Evolutionary conservation across 768 basidiomycete genomes (phyloP).

Genomic region (Candolleomyces eurysporus): DNA sequence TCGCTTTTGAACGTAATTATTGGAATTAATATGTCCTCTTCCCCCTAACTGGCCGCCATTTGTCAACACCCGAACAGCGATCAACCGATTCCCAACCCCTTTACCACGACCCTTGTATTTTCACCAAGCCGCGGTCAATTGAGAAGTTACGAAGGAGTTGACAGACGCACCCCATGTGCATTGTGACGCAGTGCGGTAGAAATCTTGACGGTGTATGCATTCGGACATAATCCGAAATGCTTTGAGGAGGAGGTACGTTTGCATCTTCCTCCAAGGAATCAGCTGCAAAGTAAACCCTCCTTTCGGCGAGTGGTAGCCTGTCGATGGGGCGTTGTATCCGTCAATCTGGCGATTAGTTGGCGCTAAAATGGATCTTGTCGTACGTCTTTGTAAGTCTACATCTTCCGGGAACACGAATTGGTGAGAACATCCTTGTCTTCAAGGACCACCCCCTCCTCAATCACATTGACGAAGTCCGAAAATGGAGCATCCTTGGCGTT

Average conservation of each 20-base stretch:
- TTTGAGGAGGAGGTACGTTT: too few species aligned
- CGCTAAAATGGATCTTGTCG: slow-evolving; percentile 32
- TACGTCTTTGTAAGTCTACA: slow-evolving; percentile 4
- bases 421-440: background rate
- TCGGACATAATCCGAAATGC: background rate
- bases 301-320: too few species aligned
- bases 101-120: slow-evolving; percentile 34
- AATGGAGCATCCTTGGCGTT: slow-evolving; percentile 34
- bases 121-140: slow-evolving; percentile 34
- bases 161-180: slow-evolving; percentile 32
- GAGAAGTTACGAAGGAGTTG: slow-evolving; percentile 37
- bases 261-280: background rate
- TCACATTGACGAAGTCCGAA: slow-evolving; percentile 33
- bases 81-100: slow-evolving; percentile 18
- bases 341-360: slow-evolving; percentile 36
- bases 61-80: background rate
- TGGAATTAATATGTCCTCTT: slow-evolving; percentile 18
- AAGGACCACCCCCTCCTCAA: slow-evolving; percentile 32
- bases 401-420: background rate
- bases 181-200: background rate
- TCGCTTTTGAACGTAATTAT: slow-evolving; percentile 18
- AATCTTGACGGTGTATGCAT: background rate
- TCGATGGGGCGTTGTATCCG: slow-evolving; percentile 35
- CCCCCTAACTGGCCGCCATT: background rate
- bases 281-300: background rate